Conservation (phyloP, 441 rosid genomes). For the Viola pubescens region DNA sequence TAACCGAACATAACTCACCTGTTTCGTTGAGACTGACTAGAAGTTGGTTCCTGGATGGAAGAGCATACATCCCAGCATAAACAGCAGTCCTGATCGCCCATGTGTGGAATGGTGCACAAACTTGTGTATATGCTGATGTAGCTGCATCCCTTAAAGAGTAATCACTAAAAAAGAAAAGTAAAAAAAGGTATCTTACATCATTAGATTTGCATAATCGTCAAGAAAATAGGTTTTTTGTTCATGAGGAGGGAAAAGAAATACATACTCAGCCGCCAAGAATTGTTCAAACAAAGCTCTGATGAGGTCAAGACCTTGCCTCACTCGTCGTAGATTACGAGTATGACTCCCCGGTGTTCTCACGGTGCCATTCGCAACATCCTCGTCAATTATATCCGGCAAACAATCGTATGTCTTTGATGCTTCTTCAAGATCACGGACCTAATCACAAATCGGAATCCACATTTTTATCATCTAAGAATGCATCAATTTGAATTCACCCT, state of each 20-base stretch:
- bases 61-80: slow-evolving; percentile 89
- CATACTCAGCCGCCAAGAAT: slow-evolving; percentile 54
- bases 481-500: neutral
- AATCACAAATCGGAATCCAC: neutral
- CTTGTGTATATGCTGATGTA: slow-evolving; percentile 71
- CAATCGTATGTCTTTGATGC: slow-evolving; percentile 52
- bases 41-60: slow-evolving; percentile 77
- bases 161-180: slow-evolving; percentile 26
- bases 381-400: slow-evolving; percentile 50
- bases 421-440: slow-evolving; percentile 56
- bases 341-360: slow-evolving; percentile 75
- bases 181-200: neutral
- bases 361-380: slow-evolving; percentile 43
- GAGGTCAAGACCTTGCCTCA: slow-evolving; percentile 89
- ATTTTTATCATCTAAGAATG: neutral
- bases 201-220: neutral
- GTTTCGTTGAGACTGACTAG: slow-evolving; percentile 70
- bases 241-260: neutral
- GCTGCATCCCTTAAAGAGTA: slow-evolving; percentile 76
- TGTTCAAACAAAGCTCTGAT: slow-evolving; percentile 75
- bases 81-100: slow-evolving; percentile 89
- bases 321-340: slow-evolving; percentile 74
- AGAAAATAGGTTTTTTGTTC: no score
- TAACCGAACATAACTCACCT: slow-evolving; percentile 24
- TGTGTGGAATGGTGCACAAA: slow-evolving; percentile 80